Conservation (phyloP, 768 basidiomycete species). For the Trichaptum fuscoviolaceum region DNA sequence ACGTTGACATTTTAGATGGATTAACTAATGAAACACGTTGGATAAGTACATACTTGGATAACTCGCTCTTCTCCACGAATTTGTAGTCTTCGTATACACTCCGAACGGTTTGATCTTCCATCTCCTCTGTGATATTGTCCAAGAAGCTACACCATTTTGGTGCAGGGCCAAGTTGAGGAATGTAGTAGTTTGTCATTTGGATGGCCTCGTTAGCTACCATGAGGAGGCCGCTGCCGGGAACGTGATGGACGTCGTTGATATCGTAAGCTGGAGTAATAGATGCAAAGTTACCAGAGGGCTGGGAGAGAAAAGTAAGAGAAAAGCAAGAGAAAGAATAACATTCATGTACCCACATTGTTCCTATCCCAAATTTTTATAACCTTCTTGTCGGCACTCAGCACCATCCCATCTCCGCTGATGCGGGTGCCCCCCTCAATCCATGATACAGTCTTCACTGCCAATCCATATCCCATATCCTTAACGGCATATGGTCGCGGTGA, state of each 20-base stretch:
- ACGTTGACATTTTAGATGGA: not conserved
- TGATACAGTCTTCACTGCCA: constrained; percentile 75
- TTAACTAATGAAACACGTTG: constrained; percentile 4
- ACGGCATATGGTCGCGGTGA: constrained; percentile 74
- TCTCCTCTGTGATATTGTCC: constrained; percentile 97
- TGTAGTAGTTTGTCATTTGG: constrained; percentile 89
- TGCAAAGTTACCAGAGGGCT: constrained; percentile 84
- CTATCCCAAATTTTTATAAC: constrained; percentile 98
- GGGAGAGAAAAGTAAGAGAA: constrained; percentile 1
- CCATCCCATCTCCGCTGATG: constrained; percentile 83
- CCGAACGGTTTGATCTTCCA: constrained; percentile 82
- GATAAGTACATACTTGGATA: constrained; percentile 59
- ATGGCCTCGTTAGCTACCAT: constrained; percentile 97
- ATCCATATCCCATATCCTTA: constrained; percentile 96
- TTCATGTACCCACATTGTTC: constrained; percentile 51
- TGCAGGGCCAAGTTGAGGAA: constrained; percentile 94
- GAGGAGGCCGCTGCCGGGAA: constrained; percentile 84
- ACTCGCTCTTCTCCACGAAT: constrained; percentile 84
- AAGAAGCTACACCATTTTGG: constrained; percentile 97
- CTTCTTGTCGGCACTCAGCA: constrained; percentile 92
- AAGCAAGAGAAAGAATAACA: not conserved
- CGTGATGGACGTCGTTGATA: constrained; percentile 85
- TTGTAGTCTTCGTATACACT: constrained; percentile 95
- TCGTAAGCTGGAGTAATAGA: constrained; percentile 90
- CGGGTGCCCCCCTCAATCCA: constrained; percentile 88